Evolutionary conservation across 768 basidiomycete genomes (phyloP).

Genomic region (Collybia sordida): DNA sequence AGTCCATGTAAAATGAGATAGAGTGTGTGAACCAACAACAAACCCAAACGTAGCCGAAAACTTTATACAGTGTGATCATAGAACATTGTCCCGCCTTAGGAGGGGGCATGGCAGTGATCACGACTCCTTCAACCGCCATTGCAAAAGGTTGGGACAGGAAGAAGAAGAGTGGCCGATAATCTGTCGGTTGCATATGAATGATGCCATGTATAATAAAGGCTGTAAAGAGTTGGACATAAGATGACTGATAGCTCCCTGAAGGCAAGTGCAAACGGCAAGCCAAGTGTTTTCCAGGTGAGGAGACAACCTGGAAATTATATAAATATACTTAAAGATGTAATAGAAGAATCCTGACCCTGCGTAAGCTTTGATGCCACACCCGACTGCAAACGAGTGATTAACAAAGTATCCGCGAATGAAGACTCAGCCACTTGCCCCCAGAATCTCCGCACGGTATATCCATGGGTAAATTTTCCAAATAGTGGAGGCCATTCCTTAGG

Average conservation of each 20-base stretch:
- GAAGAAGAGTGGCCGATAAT: constrained; percentile 17
- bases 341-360: constrained; percentile 8
- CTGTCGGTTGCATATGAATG: constrained; percentile 20
- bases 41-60: constrained; percentile 26
- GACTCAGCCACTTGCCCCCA: constrained; percentile 25
- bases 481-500: constrained; percentile 26
- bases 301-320: constrained; percentile 17
- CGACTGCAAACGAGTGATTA: constrained; percentile 13
- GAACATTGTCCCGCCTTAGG: constrained; percentile 8
- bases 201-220: constrained; percentile 34
- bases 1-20: too few species aligned
- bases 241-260: constrained; percentile 21
- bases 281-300: constrained; percentile 24
- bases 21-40: constrained; percentile 19
- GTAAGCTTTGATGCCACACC: constrained; percentile 37
- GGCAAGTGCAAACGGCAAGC: constrained; percentile 19
- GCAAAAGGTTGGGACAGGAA: constrained; percentile 30
- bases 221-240: constrained; percentile 30
- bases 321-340: background rate
- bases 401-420: too few species aligned
- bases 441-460: constrained; percentile 28
- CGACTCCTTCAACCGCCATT: constrained; percentile 34
- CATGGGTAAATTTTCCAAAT: constrained; percentile 24
- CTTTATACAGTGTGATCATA: constrained; percentile 5
- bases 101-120: constrained; percentile 9